Conservation (phyloP, 2,329 filamentous ascomycete genomes). For the Lachnellula cervina region DNA sequence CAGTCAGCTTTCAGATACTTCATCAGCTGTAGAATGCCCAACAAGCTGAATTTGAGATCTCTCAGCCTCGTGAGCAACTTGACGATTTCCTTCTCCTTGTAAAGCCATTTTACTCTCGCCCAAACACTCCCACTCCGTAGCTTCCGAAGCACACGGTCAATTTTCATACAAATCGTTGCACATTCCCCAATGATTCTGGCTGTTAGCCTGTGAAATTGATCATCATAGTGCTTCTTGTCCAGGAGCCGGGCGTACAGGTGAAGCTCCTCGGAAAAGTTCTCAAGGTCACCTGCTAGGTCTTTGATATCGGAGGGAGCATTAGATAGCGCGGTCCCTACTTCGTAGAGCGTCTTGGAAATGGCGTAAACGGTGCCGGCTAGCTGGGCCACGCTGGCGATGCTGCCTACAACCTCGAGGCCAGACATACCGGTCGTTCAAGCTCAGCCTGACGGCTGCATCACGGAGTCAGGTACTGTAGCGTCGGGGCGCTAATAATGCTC, state of each 20-base stretch:
- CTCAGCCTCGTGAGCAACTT: constrained; percentile 16
- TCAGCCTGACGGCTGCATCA: not conserved
- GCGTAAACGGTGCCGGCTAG: constrained; percentile 15
- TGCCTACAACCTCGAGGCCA: constrained; percentile 14
- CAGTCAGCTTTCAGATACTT: constrained; percentile 13
- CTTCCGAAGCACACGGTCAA: constrained; percentile 15
- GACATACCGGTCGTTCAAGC: constrained; percentile 1
- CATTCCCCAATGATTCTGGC: constrained; percentile 20
- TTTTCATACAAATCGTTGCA: constrained; percentile 16
- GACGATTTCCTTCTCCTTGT: constrained; percentile 19
- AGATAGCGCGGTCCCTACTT: constrained; percentile 14
- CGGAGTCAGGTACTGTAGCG: not conserved
- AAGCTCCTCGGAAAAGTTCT: constrained; percentile 15
- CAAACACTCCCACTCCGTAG: constrained; percentile 7
- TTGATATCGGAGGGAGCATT: constrained; percentile 19
- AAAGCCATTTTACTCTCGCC: constrained; percentile 17
- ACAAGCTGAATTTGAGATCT: constrained; percentile 17
- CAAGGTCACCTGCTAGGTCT: constrained; percentile 16
- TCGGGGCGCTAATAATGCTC: too few relatives aligned
- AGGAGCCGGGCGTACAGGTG: constrained; percentile 11
- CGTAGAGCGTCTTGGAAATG: constrained; percentile 16
- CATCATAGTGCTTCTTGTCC: constrained; percentile 12
- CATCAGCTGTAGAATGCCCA: constrained; percentile 14
- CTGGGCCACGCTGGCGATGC: constrained; percentile 14
- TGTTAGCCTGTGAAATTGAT: constrained; percentile 15